Base-by-base conservation (phyloP, 129 eudicot species). In the Tagetes patula region DNA sequence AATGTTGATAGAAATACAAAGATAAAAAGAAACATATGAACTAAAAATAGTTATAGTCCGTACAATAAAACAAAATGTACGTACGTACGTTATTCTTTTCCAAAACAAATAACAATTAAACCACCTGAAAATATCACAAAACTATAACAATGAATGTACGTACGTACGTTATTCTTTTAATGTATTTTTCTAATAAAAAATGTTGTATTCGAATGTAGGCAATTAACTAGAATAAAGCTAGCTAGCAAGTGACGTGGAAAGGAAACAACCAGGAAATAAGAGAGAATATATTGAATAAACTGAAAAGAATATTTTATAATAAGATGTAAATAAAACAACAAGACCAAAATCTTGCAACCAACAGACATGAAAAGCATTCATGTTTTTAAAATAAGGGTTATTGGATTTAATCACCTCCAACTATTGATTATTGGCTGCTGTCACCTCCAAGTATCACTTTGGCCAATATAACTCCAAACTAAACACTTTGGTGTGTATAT, bases 241-340 rank as follows among this genome's bases (percentile, higher is more conserved):
- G 64, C 55, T 27, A 64, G 38, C 65, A 33, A 64, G 55, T 65
- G 79, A 75, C 79, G 79, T 75, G 79, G 79, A 75, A 50, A 65
- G 79, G 79, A 75, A 75, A 65, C 43, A 65, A 12, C 79, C 72
- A 66, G 55, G 79, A 75, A 74, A 65, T 65, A 40, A 56, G 34
- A 65, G 55, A 65, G 79, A 65, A 75, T 75, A 53, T 52, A 43
- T 50, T 12, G 65, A 7, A 20, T 20, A 20, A 20, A 20, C 27
- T 20, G 27, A 20, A 20, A 54, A 41, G 40, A 43, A 65, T 74
- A 27, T 65, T 64, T 39, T 52, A 74, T 39, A 65, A 74, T 39
- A 65, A 41, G 41, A 65, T 39, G 38, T 52, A 50, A 74, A 45
- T 67, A 39, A 47, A 65, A 42, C 67, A 38, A 31, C 67, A 38